These are phyloP conservation scores for Globisporangium echinulatum DNA, from an alignment of 352 stramenopile genomes.

Conservation along the genomic window DNA sequence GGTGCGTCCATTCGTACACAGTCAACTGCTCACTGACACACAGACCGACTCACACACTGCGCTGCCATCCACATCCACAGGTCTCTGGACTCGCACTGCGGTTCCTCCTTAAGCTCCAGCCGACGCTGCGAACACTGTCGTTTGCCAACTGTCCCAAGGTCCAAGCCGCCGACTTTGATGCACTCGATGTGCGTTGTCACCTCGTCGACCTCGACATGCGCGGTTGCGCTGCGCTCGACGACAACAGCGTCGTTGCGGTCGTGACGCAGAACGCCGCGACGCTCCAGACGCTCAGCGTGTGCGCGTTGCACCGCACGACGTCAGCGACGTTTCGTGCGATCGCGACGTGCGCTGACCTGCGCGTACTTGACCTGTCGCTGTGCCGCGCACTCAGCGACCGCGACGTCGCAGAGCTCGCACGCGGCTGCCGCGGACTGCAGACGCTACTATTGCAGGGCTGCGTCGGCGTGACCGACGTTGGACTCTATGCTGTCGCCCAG, in stretches of 20 bases:
- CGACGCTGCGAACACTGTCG: slow-evolving; percentile 35
- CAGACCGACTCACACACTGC: too few relatives aligned
- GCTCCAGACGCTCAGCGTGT: slow-evolving; percentile 50
- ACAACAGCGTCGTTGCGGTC: slow-evolving; percentile 36
- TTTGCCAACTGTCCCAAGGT: slow-evolving; percentile 65
- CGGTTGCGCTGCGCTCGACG: slow-evolving; percentile 40
- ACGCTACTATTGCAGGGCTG: slow-evolving; percentile 57
- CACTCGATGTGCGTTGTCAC: slow-evolving; percentile 16
- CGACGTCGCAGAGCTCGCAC: slow-evolving; percentile 39
- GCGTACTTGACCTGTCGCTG: slow-evolving; percentile 66
- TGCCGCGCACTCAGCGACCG: slow-evolving; percentile 60
- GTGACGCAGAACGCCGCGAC: slow-evolving; percentile 42
- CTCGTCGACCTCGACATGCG: slow-evolving; percentile 39
- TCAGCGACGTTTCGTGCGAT: slow-evolving; percentile 58
- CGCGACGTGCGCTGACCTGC: slow-evolving; percentile 36
- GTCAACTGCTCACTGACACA: too few relatives aligned
- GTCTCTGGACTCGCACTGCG: slow-evolving; percentile 49
- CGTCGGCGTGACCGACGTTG: slow-evolving; percentile 58
- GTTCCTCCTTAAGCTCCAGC: slow-evolving; percentile 52
- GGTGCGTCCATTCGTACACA: slow-evolving; percentile 15
- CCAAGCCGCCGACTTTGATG: slow-evolving; percentile 36
- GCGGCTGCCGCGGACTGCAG: slow-evolving; percentile 31
- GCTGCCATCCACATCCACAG: slow-evolving; percentile 13
- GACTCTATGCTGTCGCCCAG: slow-evolving; percentile 30
- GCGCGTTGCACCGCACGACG: slow-evolving; percentile 47